Evolutionary conservation across 2,329 filamentous ascomycete genomes (phyloP), one percentile per base, ranked within the genome.

Genomic region (Delphinella strobiligena): DNA sequence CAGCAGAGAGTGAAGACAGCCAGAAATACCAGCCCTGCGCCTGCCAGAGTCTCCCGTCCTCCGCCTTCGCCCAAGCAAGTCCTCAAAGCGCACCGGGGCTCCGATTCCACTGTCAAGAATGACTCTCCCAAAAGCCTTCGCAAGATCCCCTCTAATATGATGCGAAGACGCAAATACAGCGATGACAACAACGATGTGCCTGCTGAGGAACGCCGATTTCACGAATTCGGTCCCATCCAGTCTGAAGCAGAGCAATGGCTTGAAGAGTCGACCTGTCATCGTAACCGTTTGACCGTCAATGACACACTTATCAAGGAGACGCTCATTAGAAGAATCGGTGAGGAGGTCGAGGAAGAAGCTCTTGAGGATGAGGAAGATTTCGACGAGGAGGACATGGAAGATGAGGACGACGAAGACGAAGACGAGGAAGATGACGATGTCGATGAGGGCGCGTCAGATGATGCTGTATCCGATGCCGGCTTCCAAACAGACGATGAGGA

Each of bases 281-380:
- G 71, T 41, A 71, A 71, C 36, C 86, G 84, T 53, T 69, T 98
- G 30, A 96, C 88, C 3, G 80, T 98, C 48, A 78, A 81, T 49
- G 91, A 96, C 56, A 93, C 88, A 4, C 70, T 98, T 48, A 73
- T 77, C 57, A 93, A 93, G 61, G 91, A 98, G 62, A 87, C 86
- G 46, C 78, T 77, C 19, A 91, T 98, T 46, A 80, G 89, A 36
- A 79, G 82, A 45, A 65, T 96, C 18, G 89, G 79, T 35, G 80
- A 85, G 55, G 89, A 98, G 61, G 91, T 80, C 1, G 91, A 96
- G 55, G 85, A 93, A 52, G 91, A 96, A 61, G 88, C 79, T 3
- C 66, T 80, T 8, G 69, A 82, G 40, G 77, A 81, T n/a, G 77
- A 80, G 5, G 63, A 68, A 1, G 69, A 70, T 3, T 64, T 69